These are phyloP conservation scores for Tolypocladium tundrense DNA, from an alignment of 2,329 filamentous ascomycete genomes.

Conservation along the genomic window DNA sequence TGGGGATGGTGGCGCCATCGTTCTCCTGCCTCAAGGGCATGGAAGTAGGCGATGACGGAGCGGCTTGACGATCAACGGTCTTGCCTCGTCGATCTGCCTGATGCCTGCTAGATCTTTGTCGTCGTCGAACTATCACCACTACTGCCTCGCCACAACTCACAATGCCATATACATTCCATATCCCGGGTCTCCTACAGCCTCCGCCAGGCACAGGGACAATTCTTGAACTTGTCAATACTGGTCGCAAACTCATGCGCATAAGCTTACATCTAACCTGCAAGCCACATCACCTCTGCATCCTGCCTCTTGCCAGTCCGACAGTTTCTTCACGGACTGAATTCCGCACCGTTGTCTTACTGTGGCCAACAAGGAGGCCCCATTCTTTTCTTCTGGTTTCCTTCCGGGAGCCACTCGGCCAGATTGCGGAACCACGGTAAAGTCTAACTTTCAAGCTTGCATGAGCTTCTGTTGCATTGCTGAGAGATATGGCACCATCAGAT, in stretches of 20 bases:
- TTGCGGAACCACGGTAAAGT: not conserved
- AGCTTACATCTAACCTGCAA: not conserved
- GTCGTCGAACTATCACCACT: no score
- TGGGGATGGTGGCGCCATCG: not conserved
- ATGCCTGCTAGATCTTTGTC: no score
- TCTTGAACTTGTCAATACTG: not conserved
- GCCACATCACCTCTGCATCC: not conserved
- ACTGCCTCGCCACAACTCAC: not conserved
- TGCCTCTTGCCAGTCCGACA: not conserved
- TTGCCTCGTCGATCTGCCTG: no score
- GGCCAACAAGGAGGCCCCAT: no score
- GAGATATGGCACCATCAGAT: not conserved
- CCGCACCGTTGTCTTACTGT: not conserved
- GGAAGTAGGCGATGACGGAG: not conserved
- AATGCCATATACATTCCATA: not conserved
- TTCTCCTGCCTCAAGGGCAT: not conserved
- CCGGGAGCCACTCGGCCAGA: not conserved
- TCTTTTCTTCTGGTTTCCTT: not conserved
- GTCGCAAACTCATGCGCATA: no score
- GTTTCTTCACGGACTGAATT: not conserved
- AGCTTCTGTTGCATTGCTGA: not conserved
- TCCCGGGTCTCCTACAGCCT: no score
- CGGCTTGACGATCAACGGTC: not conserved
- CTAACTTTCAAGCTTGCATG: not conserved
- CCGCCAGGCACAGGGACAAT: no score